Evolutionary conservation across 78 protist species (phyloP).

Genomic region (Dictyostelium intermedium): DNA sequence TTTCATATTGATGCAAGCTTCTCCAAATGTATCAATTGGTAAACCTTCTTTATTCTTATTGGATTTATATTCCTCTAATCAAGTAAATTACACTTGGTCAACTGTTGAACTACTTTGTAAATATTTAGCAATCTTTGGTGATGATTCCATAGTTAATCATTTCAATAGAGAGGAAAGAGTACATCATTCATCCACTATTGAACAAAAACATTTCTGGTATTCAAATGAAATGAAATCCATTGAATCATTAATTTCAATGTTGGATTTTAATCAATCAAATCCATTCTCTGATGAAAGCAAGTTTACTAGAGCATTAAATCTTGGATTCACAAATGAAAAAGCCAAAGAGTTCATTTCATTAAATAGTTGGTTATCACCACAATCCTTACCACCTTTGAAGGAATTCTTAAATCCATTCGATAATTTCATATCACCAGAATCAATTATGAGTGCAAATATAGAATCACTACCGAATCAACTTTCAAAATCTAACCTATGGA

Average conservation of each 20-base stretch:
- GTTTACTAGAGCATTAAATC: neutral
- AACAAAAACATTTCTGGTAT: neutral
- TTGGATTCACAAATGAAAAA: neutral
- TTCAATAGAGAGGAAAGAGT: neutral
- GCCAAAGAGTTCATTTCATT: neutral
- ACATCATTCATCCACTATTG: neutral
- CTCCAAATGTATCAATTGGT: neutral
- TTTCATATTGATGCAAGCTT: slow-evolving; percentile 26
- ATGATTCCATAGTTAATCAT: neutral
- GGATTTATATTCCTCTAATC: neutral
- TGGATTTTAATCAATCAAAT: neutral
- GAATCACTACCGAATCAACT: neutral
- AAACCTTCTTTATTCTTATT: neutral
- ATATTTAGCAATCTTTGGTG: slow-evolving; percentile 25
- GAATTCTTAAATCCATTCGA: neutral
- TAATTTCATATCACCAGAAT: neutral
- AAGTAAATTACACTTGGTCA: neutral
- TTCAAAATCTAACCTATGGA: neutral
- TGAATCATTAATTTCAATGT: neutral
- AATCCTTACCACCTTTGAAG: neutral
- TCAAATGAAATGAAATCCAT: neutral
- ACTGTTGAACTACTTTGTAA: neutral
- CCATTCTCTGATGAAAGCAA: neutral
- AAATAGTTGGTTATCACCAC: neutral
- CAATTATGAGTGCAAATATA: neutral